These are phyloP conservation scores for Amaranthus cruentus DNA, from an alignment of 148 eudicot species.

Conservation along the genomic window DNA sequence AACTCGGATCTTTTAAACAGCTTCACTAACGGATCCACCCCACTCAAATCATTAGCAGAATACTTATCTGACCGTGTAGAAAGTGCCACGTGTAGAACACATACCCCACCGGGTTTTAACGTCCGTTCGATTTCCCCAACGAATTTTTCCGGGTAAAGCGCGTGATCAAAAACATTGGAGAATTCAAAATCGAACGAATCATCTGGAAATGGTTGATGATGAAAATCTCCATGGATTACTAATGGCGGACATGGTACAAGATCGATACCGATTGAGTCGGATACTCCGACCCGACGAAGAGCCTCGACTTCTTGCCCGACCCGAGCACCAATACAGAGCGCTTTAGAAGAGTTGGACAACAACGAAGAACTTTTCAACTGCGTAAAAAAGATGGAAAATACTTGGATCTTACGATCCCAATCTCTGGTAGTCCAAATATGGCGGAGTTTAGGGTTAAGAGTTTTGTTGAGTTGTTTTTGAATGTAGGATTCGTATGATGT, in stretches of 20 bases:
- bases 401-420: slow-evolving; percentile 73
- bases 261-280: slow-evolving; percentile 69
- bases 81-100: slow-evolving; percentile 74
- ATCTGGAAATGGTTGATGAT: slow-evolving; percentile 59
- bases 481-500: slow-evolving; percentile 67
- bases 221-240: slow-evolving; percentile 71
- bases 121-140: slow-evolving; percentile 83
- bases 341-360: slow-evolving; percentile 36
- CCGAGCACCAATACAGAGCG: slow-evolving; percentile 74
- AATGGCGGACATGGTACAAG: slow-evolving; percentile 80
- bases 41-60: slow-evolving; percentile 76
- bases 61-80: slow-evolving; percentile 69
- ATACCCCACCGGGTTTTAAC: slow-evolving; percentile 62
- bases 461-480: slow-evolving; percentile 73
- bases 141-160: slow-evolving; percentile 60
- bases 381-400: slow-evolving; percentile 54
- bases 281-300: slow-evolving; percentile 51
- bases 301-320: slow-evolving; percentile 94
- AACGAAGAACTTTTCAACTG: slow-evolving; percentile 26
- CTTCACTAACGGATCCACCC: slow-evolving; percentile 46
- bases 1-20: slow-evolving; percentile 51
- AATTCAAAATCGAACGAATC: slow-evolving; percentile 64
- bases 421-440: slow-evolving; percentile 80
- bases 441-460: slow-evolving; percentile 73
- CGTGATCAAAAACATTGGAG: slow-evolving; percentile 91